Conservation (phyloP, 805 yeast species). For the Candida cerambycidarum region DNA sequence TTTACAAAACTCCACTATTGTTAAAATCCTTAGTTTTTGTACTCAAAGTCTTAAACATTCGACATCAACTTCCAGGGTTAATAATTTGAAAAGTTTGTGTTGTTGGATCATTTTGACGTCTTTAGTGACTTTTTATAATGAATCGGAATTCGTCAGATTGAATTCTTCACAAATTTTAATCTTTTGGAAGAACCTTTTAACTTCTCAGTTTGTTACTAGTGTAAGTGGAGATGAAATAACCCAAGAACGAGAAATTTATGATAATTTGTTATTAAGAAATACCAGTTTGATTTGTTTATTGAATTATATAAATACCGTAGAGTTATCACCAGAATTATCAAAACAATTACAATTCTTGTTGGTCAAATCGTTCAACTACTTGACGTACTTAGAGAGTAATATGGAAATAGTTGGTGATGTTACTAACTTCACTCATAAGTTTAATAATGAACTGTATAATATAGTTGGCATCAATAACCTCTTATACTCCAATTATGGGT, state of each 20-base stretch:
- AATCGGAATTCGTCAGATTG: constrained; percentile 42
- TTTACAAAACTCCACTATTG: constrained; percentile 40
- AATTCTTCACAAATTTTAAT: constrained; percentile 45
- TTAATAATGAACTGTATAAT: constrained; percentile 32
- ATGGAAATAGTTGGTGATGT: constrained; percentile 31
- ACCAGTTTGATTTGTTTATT: constrained; percentile 39
- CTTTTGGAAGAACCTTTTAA: constrained; percentile 45
- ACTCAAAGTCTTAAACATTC: constrained; percentile 45
- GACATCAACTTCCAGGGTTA: constrained; percentile 20
- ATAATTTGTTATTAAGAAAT: constrained; percentile 37
- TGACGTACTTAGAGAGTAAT: constrained; percentile 40
- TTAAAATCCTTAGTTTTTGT: constrained; percentile 44
- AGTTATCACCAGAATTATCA: constrained; percentile 38
- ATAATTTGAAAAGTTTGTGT: constrained; percentile 27
- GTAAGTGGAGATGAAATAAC: constrained; percentile 16
- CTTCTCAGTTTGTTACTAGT: constrained; percentile 38
- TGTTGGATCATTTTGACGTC: constrained; percentile 45
- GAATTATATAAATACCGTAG: constrained; percentile 38
- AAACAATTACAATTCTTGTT: constrained; percentile 43
- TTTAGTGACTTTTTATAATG: constrained; percentile 38
- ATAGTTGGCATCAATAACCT: constrained; percentile 29
- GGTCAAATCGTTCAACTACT: constrained; percentile 40
- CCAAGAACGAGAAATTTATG: constrained; percentile 29
- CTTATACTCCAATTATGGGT: constrained; percentile 25
- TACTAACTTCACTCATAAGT: constrained; percentile 30